Evolutionary conservation across 768 basidiomycete species (phyloP).

Genomic region (Albatrellus ellisii): DNA sequence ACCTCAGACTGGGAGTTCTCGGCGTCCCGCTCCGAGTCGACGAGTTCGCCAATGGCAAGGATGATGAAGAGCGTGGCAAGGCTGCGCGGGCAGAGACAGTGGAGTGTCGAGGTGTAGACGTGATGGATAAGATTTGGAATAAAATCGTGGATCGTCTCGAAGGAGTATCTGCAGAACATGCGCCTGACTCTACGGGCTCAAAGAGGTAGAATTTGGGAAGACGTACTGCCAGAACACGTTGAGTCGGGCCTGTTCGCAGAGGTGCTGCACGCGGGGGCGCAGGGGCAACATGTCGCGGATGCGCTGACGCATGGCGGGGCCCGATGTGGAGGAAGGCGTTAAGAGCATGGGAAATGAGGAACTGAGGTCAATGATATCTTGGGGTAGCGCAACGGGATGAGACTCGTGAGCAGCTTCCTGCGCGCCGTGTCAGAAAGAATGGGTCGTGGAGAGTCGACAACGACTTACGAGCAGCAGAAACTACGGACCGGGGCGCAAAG

Average conservation of each 20-base stretch:
- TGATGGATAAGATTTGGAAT: neutral
- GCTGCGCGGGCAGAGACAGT: neutral
- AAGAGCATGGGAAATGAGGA: constrained; percentile 1
- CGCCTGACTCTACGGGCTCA: neutral
- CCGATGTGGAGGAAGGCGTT: neutral
- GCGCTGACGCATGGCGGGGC: neutral
- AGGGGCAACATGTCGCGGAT: neutral
- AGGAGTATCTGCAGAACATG: neutral
- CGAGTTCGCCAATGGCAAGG: neutral
- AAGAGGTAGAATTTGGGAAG: neutral
- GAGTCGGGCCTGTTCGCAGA: neutral
- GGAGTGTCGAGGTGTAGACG: neutral
- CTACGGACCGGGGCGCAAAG: too few relatives aligned
- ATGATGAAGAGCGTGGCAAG: constrained; percentile 1
- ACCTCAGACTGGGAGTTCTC: neutral
- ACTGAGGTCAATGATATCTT: neutral
- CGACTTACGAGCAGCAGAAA: too few relatives aligned
- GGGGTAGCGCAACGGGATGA: neutral
- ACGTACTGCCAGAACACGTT: constrained; percentile 2
- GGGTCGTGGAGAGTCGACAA: neutral
- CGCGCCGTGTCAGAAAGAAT: neutral
- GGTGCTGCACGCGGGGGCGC: neutral
- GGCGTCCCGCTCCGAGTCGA: neutral
- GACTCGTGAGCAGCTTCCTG: neutral
- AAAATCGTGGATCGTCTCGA: neutral